These are phyloP conservation scores for Fusarium equiseti DNA, from an alignment of 2,329 filamentous ascomycete genomes.

Conservation along the genomic window DNA sequence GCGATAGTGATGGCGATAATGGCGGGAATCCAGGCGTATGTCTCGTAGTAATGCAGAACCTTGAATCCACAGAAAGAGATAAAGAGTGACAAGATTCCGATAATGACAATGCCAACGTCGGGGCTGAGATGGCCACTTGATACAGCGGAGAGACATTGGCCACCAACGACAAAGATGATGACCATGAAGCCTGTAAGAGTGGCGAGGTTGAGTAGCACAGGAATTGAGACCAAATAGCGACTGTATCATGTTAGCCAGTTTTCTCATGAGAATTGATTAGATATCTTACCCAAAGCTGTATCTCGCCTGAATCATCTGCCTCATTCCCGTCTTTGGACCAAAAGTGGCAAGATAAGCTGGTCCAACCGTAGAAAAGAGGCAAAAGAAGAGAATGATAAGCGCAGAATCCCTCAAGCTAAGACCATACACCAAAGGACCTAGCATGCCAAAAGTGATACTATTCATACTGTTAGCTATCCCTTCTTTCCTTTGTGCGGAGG, in stretches of 20 bases:
- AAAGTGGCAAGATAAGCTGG: constrained; percentile 69
- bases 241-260: constrained; percentile 43
- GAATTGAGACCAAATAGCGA: constrained; percentile 68
- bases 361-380: constrained; percentile 64
- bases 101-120: constrained; percentile 71
- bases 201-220: constrained; percentile 71
- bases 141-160: constrained; percentile 68
- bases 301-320: constrained; percentile 74
- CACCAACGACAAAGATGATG: constrained; percentile 71
- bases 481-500: background rate
- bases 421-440: constrained; percentile 67
- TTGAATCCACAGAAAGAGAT: constrained; percentile 73
- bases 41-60: constrained; percentile 68
- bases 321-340: constrained; percentile 72
- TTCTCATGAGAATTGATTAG: no score
- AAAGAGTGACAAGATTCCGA: constrained; percentile 66
- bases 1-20: constrained; percentile 67
- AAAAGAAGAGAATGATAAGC: constrained; percentile 74
- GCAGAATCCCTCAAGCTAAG: constrained; percentile 67
- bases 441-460: constrained; percentile 73
- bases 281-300: constrained; percentile 68
- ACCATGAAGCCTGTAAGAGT: constrained; percentile 73
- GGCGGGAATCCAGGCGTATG: constrained; percentile 68
- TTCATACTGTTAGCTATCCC: constrained; percentile 4
- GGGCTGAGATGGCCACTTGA: constrained; percentile 62